Conservation (phyloP, 805 yeast species). For the Schwanniomyces polymorphus region DNA sequence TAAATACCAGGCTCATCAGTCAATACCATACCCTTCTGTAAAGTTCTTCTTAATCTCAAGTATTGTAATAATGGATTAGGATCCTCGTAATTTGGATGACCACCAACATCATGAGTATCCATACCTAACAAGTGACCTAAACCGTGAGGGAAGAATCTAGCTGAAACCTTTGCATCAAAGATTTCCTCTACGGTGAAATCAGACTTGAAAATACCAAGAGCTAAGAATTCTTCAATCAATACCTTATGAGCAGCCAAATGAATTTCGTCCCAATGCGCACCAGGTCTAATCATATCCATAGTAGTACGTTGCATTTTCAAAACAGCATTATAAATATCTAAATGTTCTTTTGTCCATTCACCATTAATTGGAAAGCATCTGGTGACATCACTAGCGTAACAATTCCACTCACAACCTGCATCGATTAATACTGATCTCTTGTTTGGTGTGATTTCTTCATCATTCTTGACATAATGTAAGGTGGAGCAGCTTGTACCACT, state of each 20-base stretch:
- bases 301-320: conserved; percentile 77
- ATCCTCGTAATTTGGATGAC: conserved; percentile 82
- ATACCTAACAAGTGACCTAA: conserved; percentile 90
- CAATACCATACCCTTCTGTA: conserved; percentile 77
- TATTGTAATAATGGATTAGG: conserved; percentile 73
- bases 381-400: conserved; percentile 92
- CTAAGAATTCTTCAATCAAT: conserved; percentile 66
- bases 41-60: conserved; percentile 74
- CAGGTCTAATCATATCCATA: conserved; percentile 75
- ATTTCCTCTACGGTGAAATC: conserved; percentile 63
- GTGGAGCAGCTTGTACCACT: conserved; percentile 91
- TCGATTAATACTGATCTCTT: conserved; percentile 78
- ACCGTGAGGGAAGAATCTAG: conserved; percentile 92
- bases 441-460: conserved; percentile 46
- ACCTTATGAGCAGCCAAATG: conserved; percentile 80
- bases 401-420: conserved; percentile 97
- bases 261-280: conserved; percentile 80
- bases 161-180: conserved; percentile 66
- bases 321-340: conserved; percentile 78
- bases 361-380: conserved; percentile 93
- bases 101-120: conserved; percentile 97
- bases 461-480: conserved; percentile 84
- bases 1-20: conserved; percentile 96
- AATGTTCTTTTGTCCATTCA: conserved; percentile 84
- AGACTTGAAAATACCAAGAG: conserved; percentile 71